These are phyloP conservation scores for Cutaneotrichosporon sp. DNA, from an alignment of 1,284 basidiomycete species.

Conservation along the genomic window DNA sequence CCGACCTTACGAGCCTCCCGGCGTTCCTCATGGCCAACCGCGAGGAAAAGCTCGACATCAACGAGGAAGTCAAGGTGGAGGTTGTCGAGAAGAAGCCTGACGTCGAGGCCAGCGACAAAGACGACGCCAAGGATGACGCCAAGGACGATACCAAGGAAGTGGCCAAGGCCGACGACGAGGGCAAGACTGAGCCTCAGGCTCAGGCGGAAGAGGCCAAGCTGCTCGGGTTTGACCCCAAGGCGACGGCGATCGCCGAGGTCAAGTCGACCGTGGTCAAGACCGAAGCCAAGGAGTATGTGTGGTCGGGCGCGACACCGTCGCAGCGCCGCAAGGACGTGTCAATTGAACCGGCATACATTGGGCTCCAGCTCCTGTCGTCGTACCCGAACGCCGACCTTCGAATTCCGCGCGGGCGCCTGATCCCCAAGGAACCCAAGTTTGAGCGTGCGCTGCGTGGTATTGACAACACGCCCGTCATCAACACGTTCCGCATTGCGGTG, in stretches of 20 bases:
- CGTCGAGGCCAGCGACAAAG: not conserved
- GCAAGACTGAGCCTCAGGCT: not conserved
- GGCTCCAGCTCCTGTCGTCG: slow-evolving; percentile 72
- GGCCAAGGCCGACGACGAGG: not conserved
- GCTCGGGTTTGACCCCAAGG: not conserved
- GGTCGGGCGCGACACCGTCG: slow-evolving; percentile 75
- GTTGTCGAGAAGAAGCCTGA: not conserved
- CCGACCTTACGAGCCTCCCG: slow-evolving; percentile 64
- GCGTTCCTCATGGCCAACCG: slow-evolving; percentile 70
- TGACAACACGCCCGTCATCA: slow-evolving; percentile 88
- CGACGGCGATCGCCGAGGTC: slow-evolving; percentile 10
- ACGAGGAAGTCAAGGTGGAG: not conserved
- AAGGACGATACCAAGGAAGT: not conserved
- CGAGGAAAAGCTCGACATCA: slow-evolving; percentile 33
- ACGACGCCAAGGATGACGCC: not conserved
- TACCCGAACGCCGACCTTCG: slow-evolving; percentile 57
- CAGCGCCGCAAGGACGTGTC: slow-evolving; percentile 77
- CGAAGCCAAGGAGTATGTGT: slow-evolving; percentile 57
- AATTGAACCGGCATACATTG: slow-evolving; percentile 81
- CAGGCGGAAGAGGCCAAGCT: not conserved
- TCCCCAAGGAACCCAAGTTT: slow-evolving; percentile 54
- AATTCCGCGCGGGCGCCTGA: slow-evolving; percentile 44
- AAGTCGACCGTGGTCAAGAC: not conserved
- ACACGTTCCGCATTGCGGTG: slow-evolving; percentile 94
- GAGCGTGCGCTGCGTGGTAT: slow-evolving; percentile 65